These are phyloP conservation scores for Forsythia viridissima DNA, from an alignment of 257 asterid species.

Conservation along the genomic window DNA sequence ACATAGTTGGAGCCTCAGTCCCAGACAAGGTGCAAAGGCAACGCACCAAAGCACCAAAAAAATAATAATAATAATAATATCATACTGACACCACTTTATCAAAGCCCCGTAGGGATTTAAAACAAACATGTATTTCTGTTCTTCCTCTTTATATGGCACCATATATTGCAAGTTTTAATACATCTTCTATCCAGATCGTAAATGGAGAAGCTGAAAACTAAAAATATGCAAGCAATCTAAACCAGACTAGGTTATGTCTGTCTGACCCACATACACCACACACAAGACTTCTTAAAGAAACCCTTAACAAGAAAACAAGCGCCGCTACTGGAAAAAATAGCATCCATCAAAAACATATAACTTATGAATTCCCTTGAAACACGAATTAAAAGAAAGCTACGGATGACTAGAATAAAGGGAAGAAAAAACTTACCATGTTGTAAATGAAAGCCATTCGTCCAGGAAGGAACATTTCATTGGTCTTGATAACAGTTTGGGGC, in stretches of 20 bases:
- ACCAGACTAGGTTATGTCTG: neutral
- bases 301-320: neutral
- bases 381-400: neutral
- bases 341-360: conserved; percentile 1
- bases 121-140: neutral
- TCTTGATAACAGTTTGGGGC: conserved; percentile 81
- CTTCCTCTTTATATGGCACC: conserved; percentile 9
- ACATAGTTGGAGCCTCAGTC: neutral
- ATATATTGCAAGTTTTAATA: neutral
- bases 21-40: neutral
- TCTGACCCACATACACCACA: neutral
- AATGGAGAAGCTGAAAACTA: neutral
- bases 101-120: neutral
- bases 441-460: conserved; percentile 95
- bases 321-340: conserved; percentile 4
- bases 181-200: neutral
- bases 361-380: neutral
- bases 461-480: conserved; percentile 98
- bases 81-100: neutral
- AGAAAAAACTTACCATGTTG: conserved; percentile 62
- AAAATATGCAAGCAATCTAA: neutral
- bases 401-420: conserved; percentile 4
- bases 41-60: neutral
- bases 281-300: neutral
- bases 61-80: too few relatives aligned